Percentiles rank a stretch among this genome's conserved stretches.
phyloP scores from a whole-genome alignment of 2,329 filamentous ascomycete species.

The Malbranchea zuffiana region DNA sequence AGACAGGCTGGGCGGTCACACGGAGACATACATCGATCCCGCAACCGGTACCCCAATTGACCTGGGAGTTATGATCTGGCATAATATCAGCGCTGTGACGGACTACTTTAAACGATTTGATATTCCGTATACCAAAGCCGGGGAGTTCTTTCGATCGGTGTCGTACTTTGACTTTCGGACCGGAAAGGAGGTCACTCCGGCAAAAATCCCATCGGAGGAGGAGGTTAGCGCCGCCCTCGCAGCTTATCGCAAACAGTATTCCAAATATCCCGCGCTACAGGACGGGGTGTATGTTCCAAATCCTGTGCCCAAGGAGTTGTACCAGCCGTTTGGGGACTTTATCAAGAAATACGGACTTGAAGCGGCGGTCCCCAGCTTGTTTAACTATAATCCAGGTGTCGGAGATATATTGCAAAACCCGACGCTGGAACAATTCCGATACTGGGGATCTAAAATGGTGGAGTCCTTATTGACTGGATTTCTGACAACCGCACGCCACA shows the following conservation, averaged over 20 bases:
- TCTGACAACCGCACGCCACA: slow-evolving; percentile 1
- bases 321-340: slow-evolving; percentile 23
- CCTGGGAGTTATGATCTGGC: slow-evolving; percentile 21
- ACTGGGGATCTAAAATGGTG: slow-evolving; percentile 18
- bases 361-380: slow-evolving; percentile 16
- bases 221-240: slow-evolving; percentile 9
- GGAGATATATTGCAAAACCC: slow-evolving; percentile 17
- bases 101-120: slow-evolving; percentile 21
- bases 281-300: slow-evolving; percentile 20
- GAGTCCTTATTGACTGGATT: slow-evolving; percentile 4
- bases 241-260: slow-evolving; percentile 9
- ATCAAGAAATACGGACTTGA: slow-evolving; percentile 20
- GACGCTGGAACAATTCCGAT: slow-evolving; percentile 19
- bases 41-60: slow-evolving; percentile 13
- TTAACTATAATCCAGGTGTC: slow-evolving; percentile 15
- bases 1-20: slow-evolving; percentile 21
- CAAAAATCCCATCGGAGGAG: slow-evolving; percentile 6
- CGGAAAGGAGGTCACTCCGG: slow-evolving; percentile 11
- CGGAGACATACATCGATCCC: slow-evolving; percentile 20
- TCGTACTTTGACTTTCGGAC: slow-evolving; percentile 19
- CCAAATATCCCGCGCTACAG: slow-evolving; percentile 19
- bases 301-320: slow-evolving; percentile 22
- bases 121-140: slow-evolving; percentile 9
- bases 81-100: slow-evolving; percentile 15
- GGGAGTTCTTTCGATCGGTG: not conserved